Evolutionary conservation across 2,329 filamentous ascomycete genomes (phyloP).

Genomic region (Nigrograna mackinnonii): DNA sequence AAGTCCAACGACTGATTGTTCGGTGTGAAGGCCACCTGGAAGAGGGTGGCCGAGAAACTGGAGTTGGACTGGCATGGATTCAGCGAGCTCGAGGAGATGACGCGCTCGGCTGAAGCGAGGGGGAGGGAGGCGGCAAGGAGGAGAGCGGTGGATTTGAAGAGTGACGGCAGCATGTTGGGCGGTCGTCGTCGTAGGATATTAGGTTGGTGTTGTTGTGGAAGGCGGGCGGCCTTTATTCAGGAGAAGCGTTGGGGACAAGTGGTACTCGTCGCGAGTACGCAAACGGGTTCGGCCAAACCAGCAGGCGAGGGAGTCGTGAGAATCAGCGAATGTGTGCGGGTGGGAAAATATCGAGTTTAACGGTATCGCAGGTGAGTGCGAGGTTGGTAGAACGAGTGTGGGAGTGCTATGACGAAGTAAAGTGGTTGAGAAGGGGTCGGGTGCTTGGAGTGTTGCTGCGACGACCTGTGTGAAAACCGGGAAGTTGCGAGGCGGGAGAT

Average conservation of each 20-base stretch:
- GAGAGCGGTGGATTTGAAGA: slow-evolving; percentile 31
- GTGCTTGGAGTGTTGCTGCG: slow-evolving; percentile 17
- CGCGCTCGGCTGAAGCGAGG: slow-evolving; percentile 62
- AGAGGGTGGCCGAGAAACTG: slow-evolving; percentile 84
- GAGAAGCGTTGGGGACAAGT: slow-evolving; percentile 8
- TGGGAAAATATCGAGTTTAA: slow-evolving; percentile 1
- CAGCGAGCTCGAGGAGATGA: slow-evolving; percentile 81
- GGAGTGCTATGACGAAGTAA: slow-evolving; percentile 23
- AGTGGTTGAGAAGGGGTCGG: slow-evolving; percentile 13
- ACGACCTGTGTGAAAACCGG: slow-evolving; percentile 23
- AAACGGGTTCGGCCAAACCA: slow-evolving; percentile 35
- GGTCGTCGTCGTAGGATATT: slow-evolving; percentile 13
- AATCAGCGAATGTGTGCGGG: slow-evolving; percentile 10
- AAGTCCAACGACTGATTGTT: slow-evolving; percentile 73
- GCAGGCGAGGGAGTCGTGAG: slow-evolving; percentile 21
- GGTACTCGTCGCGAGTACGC: slow-evolving; percentile 35
- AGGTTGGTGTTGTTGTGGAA: slow-evolving; percentile 4
- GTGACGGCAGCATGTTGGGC: slow-evolving; percentile 37
- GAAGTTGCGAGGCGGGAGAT: slow-evolving; percentile 29
- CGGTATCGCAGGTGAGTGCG: slow-evolving; percentile 2
- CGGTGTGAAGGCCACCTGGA: slow-evolving; percentile 81
- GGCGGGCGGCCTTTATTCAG: slow-evolving; percentile 14
- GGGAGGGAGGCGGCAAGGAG: slow-evolving; percentile 44
- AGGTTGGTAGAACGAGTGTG: slow-evolving; percentile 7
- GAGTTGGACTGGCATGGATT: slow-evolving; percentile 84